Base-by-base conservation (phyloP, 164 flowering plant species). In the Magnolia officinalis region DNA sequence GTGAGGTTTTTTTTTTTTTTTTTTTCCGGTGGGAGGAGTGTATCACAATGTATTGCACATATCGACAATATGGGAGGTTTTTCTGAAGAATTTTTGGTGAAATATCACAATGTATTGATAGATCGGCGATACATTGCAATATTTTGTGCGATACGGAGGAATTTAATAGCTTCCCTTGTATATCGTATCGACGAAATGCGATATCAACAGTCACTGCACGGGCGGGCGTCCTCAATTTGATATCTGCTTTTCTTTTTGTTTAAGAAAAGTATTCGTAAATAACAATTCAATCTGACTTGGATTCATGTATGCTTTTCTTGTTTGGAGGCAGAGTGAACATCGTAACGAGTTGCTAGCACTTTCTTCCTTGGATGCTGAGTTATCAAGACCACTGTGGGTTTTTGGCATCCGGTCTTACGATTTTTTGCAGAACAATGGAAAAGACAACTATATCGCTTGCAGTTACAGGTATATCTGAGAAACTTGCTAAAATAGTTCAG, bases 371-470 rank as follows among this genome's bases (percentile, higher is more conserved):
- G 84, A 92, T 83, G 98, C 99, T 75, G 99, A 96, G 85, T 96
- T 94, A 82, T 75, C 98, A 20, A 87, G 83, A 78, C 98, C 98
- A 20, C 72, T 91, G 21, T 96, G 99, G 99, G 88, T 87, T 82
- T 96, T 94, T 83, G 99, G 99, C 69, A 80, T 82, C 50, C 89
- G 81, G 77, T 91, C 99, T 16, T 96, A 92, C 85, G 98, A 91
- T 64, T 79, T 96, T 77, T 59, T 96, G 76, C 76, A 73, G 78
- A 81, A 80, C 21, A 58, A 77, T 71, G 83, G 78, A 24, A 76
- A 84, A 50, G 81, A 79, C 26, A 84, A 78, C 74, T 83, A 86
- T 50, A 83, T 96, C 85, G 92, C 90, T 74, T 94, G 97, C 87
- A 87, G 83, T 81, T 94, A 90, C 87, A 94, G 99, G 99, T 96